Conservation (phyloP, 2,329 filamentous ascomycete genomes). For the Dactylellina cionopaga region DNA sequence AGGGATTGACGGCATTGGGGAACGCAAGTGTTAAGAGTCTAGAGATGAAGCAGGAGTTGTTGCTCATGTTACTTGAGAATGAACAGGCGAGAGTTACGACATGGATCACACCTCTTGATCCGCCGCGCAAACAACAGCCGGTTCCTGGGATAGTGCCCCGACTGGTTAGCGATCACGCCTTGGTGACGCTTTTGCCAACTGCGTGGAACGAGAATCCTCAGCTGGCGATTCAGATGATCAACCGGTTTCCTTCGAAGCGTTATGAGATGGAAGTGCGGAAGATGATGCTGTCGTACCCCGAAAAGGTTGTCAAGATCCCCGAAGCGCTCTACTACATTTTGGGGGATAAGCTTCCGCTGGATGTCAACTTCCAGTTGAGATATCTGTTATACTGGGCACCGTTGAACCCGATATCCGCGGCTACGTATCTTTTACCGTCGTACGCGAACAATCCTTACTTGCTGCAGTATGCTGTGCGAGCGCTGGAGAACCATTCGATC, state of each 20-base stretch:
- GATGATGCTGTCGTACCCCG: constrained; percentile 82
- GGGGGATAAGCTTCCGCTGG: constrained; percentile 76
- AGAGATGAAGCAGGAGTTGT: constrained; percentile 77
- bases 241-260: constrained; percentile 79
- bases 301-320: constrained; percentile 81
- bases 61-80: constrained; percentile 81
- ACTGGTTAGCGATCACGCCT: constrained; percentile 62
- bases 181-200: constrained; percentile 75
- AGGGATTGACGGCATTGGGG: constrained; percentile 48
- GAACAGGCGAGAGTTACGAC: constrained; percentile 85
- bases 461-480: constrained; percentile 95
- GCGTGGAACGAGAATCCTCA: constrained; percentile 88
- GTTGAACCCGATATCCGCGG: constrained; percentile 89
- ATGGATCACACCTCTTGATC: constrained; percentile 85
- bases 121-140: constrained; percentile 66
- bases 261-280: constrained; percentile 80
- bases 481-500: constrained; percentile 91
- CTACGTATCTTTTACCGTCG: constrained; percentile 89
- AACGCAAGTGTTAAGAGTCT: constrained; percentile 48
- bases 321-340: constrained; percentile 85
- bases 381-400: constrained; percentile 93
- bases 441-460: constrained; percentile 93
- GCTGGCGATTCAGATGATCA: constrained; percentile 84
- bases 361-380: constrained; percentile 83
- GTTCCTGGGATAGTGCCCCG: constrained; percentile 38